Percentiles rank a stretch among this genome's conserved stretches.
These are phyloP conservation scores for Bacterosira constricta DNA, from an alignment of 108 stramenopile species.

Conservation along the genomic window DNA sequence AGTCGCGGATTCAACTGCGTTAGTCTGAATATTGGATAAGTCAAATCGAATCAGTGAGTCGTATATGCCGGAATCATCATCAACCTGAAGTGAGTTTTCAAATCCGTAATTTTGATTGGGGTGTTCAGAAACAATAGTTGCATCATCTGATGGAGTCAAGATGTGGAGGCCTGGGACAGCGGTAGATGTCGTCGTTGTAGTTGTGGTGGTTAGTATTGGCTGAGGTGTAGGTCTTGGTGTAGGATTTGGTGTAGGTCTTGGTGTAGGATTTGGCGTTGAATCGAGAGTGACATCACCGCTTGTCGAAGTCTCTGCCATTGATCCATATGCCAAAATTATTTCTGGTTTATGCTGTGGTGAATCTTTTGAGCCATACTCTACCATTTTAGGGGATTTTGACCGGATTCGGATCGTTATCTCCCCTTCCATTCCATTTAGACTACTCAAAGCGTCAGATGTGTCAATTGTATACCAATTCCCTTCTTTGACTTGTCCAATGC, in stretches of 20 bases:
- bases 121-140: conserved; percentile 7
- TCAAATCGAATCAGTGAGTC: conserved; percentile 18
- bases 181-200: not conserved
- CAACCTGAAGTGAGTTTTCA: conserved; percentile 1
- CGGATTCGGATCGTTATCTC: too few species aligned
- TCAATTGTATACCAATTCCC: too few species aligned
- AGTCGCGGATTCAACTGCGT: conserved; percentile 4
- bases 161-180: not conserved
- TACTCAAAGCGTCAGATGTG: too few species aligned
- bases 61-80: conserved; percentile 24
- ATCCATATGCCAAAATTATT: too few species aligned
- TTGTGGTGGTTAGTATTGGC: too few species aligned
- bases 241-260: not conserved
- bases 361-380: not conserved
- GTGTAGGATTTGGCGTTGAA: too few species aligned
- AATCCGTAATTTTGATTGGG: conserved; percentile 11
- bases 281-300: too few species aligned
- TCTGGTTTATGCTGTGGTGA: too few species aligned
- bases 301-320: too few species aligned
- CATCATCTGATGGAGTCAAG: conserved; percentile 21
- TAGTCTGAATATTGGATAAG: not conserved
- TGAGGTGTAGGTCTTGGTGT: not conserved
- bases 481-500: too few species aligned
- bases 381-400: not conserved
- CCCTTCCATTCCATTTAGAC: too few species aligned